These are phyloP conservation scores for Quercus tomentella DNA, from an alignment of 331 rosid genomes.

Conservation along the genomic window DNA sequence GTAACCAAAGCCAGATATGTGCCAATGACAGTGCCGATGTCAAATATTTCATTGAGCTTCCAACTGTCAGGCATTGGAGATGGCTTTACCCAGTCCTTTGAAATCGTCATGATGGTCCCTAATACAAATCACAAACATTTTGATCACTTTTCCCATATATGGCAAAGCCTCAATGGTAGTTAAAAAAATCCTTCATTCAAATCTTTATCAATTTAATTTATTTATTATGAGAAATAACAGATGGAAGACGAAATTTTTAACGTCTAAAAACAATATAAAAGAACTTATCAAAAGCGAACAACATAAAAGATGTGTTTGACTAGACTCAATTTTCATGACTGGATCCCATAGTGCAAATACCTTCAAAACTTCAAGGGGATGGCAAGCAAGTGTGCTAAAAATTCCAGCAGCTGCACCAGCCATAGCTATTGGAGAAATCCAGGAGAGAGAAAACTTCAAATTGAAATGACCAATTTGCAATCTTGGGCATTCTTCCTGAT, in stretches of 20 bases:
- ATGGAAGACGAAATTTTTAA: neutral
- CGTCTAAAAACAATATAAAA: neutral
- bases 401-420: constrained; percentile 96
- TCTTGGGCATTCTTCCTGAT: constrained; percentile 43
- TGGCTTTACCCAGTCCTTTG: too few relatives aligned
- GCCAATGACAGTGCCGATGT: too few relatives aligned
- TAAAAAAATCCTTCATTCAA: too few relatives aligned
- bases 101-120: too few relatives aligned
- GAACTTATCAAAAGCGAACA: neutral
- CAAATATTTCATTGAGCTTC: too few relatives aligned
- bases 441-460: constrained; percentile 61
- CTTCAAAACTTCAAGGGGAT: constrained; percentile 97
- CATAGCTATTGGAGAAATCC: constrained; percentile 91
- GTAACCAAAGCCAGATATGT: too few relatives aligned
- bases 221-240: neutral
- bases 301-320: neutral
- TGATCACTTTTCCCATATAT: too few relatives aligned
- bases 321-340: neutral
- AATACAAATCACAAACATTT: too few relatives aligned
- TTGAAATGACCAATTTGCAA: constrained; percentile 61
- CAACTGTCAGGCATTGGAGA: too few relatives aligned
- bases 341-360: constrained; percentile 30
- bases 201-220: too few relatives aligned
- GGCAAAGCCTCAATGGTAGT: too few relatives aligned
- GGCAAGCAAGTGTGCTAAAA: constrained; percentile 75